Percentiles rank a stretch among this genome's conserved stretches.
phyloP scores from a whole-genome alignment of 2,329 filamentous ascomycete species.

The Fusarium sp. region DNA sequence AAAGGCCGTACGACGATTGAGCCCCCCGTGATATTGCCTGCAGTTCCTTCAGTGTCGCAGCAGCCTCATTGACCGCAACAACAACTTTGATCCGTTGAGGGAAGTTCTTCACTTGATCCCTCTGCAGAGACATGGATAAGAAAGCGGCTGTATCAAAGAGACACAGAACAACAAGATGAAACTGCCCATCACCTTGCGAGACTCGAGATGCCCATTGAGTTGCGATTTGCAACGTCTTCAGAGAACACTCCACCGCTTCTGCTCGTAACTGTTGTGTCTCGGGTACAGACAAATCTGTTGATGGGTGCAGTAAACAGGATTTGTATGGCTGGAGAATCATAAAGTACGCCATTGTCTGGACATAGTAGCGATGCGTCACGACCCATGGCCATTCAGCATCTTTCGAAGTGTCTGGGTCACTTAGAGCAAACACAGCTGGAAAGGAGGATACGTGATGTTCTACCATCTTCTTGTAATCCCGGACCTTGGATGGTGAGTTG shows the following conservation, averaged over 20 bases:
- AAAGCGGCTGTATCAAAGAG: slow-evolving; percentile 14
- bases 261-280: not conserved
- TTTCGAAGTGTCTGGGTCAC: not conserved
- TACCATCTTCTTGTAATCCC: not conserved
- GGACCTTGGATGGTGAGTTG: not conserved
- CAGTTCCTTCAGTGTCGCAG: not conserved
- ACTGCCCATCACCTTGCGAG: not conserved
- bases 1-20: not conserved
- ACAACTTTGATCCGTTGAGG: not conserved
- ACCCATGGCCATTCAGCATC: slow-evolving; percentile 11
- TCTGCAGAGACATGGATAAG: not conserved
- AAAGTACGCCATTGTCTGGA: slow-evolving; percentile 15
- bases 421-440: not conserved
- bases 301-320: not conserved
- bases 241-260: not conserved
- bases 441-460: not conserved
- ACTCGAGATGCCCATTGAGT: slow-evolving; percentile 7
- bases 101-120: not conserved
- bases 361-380: slow-evolving; percentile 2
- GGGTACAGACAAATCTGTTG: not conserved
- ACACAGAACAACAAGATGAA: not conserved
- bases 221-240: not conserved
- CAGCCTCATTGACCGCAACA: not conserved
- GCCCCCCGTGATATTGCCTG: not conserved
- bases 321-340: slow-evolving; percentile 19